A percentile compares a stretch with the other conserved stretches of the same genome.
Conservation (phyloP, 192 early-diverging fungal genomes). For the Coemansia asiatica region DNA sequence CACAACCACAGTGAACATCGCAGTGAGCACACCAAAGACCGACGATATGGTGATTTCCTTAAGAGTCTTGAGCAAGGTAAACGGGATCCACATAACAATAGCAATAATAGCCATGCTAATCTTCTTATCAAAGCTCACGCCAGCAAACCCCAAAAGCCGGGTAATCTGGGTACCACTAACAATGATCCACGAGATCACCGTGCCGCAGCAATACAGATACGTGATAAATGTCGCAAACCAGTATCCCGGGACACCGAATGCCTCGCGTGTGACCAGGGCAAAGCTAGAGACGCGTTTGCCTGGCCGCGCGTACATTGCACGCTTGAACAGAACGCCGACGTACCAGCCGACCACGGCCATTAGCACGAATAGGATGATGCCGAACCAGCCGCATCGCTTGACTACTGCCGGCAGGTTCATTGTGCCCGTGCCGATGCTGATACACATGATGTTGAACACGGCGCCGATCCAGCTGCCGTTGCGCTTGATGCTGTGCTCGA, state of each 20-base stretch:
- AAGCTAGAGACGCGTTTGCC: constrained; percentile 62
- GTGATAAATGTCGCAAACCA: constrained; percentile 58
- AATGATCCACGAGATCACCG: constrained; percentile 70
- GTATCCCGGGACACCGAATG: constrained; percentile 67
- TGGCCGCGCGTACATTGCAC: constrained; percentile 69
- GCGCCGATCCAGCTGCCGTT: constrained; percentile 59
- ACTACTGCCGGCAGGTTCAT: constrained; percentile 80
- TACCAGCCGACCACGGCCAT: constrained; percentile 72
- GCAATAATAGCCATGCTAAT: constrained; percentile 70
- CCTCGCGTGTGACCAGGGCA: constrained; percentile 64
- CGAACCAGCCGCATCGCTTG: constrained; percentile 75
- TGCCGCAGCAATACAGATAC: constrained; percentile 68
- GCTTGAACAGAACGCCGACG: constrained; percentile 70
- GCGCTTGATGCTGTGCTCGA: constrained; percentile 43
- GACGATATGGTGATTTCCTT: constrained; percentile 79
- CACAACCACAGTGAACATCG: constrained; percentile 61
- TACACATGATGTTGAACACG: constrained; percentile 69
- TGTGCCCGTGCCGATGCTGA: constrained; percentile 76
- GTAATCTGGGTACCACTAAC: constrained; percentile 71
- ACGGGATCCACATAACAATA: constrained; percentile 69
- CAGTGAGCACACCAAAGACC: constrained; percentile 69
- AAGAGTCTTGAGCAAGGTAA: constrained; percentile 73
- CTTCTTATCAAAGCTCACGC: constrained; percentile 43
- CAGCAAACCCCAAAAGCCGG: constrained; percentile 55
- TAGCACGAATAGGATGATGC: constrained; percentile 65